phyloP scores from a whole-genome alignment of 1,139 yeast genomes.

The Pichia inconspicua region DNA sequence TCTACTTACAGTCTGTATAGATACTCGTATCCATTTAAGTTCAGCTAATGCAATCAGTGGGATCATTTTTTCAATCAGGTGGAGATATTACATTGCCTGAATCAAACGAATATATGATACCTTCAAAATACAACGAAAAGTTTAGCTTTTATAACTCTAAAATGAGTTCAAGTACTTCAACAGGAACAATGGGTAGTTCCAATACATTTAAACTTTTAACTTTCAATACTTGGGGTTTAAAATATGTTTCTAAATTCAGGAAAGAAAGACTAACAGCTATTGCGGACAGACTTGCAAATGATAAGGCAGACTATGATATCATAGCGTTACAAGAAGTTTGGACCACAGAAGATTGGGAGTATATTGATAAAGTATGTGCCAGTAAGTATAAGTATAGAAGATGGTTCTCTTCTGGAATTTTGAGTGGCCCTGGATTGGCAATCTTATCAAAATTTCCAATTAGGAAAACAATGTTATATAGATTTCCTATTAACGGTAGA shows the following conservation, averaged over 20 bases:
- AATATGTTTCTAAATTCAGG: slow-evolving; percentile 67
- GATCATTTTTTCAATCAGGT: neutral
- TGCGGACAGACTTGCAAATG: slow-evolving; percentile 52
- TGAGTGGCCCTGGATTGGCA: slow-evolving; percentile 91
- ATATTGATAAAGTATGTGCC: slow-evolving; percentile 41
- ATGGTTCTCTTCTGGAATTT: slow-evolving; percentile 70
- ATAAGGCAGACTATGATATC: slow-evolving; percentile 56
- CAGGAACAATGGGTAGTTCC: neutral
- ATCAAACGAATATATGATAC: neutral
- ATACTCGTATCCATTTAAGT: too few relatives aligned
- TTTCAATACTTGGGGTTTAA: slow-evolving; percentile 84
- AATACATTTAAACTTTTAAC: slow-evolving; percentile 44
- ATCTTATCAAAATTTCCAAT: slow-evolving; percentile 80
- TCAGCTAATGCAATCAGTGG: neutral
- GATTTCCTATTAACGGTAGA: slow-evolving; percentile 89
- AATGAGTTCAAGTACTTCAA: neutral
- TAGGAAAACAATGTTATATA: slow-evolving; percentile 62
- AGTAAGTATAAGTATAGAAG: slow-evolving; percentile 56
- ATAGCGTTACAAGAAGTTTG: slow-evolving; percentile 91
- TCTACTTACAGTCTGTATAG: too few relatives aligned
- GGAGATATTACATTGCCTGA: neutral
- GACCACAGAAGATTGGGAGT: slow-evolving; percentile 79
- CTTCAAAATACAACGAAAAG: neutral
- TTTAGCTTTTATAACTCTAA: neutral
- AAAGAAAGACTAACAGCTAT: slow-evolving; percentile 61